Evolutionary conservation across 441 rosid genomes (phyloP).

Genomic region (Euphorbia schlechtendalii): DNA sequence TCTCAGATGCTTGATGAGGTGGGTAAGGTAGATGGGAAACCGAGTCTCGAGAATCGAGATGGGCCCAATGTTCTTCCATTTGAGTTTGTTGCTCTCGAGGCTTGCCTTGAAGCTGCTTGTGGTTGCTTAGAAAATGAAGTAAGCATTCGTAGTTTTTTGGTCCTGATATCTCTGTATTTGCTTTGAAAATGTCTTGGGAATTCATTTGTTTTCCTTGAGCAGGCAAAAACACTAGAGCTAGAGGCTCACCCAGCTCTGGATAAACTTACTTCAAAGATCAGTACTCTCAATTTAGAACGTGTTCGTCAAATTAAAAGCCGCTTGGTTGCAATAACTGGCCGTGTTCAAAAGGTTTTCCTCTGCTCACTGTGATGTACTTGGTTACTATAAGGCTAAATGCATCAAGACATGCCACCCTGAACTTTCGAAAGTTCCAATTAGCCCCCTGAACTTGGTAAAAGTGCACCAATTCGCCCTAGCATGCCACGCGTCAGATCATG

Average conservation of each 20-base stretch:
- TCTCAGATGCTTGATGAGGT: conserved; percentile 34
- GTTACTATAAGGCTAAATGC: too few relatives aligned
- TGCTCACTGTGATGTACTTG: too few relatives aligned
- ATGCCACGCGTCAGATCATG: too few relatives aligned
- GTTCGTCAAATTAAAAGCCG: conserved; percentile 90
- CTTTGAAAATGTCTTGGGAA: neutral
- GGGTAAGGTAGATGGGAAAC: conserved; percentile 46
- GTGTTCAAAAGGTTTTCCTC: conserved; percentile 76
- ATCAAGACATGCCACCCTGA: too few relatives aligned
- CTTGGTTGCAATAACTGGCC: conserved; percentile 84
- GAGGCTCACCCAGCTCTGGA: conserved; percentile 92
- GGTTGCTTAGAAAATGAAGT: conserved; percentile 84
- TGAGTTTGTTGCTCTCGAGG: conserved; percentile 82
- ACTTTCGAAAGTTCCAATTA: too few relatives aligned
- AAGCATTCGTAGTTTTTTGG: conserved; percentile 6
- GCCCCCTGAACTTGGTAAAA: too few relatives aligned
- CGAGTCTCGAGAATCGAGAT: conserved; percentile 52
- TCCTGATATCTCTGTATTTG: neutral
- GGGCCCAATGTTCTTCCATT: conserved; percentile 71
- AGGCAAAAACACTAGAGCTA: conserved; percentile 71
- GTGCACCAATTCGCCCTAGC: too few relatives aligned
- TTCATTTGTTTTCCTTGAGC: conserved; percentile 8
- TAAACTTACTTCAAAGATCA: conserved; percentile 84
- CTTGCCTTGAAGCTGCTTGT: conserved; percentile 87
- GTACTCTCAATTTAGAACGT: conserved; percentile 82